These are phyloP conservation scores for Thermothelomyces thermophilus DNA, from an alignment of 2,329 filamentous ascomycete genomes.

Conservation along the genomic window DNA sequence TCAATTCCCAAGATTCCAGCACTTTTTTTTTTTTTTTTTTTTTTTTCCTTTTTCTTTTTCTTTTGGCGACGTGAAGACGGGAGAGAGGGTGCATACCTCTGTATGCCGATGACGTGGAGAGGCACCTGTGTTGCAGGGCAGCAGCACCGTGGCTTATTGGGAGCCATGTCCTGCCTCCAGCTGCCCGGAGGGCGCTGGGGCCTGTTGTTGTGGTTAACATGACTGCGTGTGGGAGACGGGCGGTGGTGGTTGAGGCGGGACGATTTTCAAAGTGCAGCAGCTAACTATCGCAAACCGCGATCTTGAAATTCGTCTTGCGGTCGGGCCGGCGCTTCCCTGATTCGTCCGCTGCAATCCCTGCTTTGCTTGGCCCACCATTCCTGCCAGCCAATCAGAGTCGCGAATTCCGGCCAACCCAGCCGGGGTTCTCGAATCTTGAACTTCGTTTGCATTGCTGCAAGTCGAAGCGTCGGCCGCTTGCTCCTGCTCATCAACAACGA, in stretches of 20 bases:
- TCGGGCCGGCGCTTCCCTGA: too few relatives aligned
- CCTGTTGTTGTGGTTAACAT: conserved; percentile 23
- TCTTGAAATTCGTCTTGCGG: not conserved
- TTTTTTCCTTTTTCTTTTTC: too few relatives aligned
- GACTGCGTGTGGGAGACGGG: not conserved
- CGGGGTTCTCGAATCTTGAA: too few relatives aligned
- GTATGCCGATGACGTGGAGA: conserved; percentile 23
- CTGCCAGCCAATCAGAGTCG: not conserved
- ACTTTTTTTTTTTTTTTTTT: too few relatives aligned
- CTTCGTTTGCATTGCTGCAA: too few relatives aligned
- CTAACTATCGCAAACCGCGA: not conserved
- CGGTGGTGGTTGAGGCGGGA: not conserved
- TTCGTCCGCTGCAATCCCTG: too few relatives aligned
- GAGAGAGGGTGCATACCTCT: conserved; percentile 16
- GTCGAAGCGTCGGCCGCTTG: too few relatives aligned
- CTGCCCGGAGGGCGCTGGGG: conserved; percentile 21
- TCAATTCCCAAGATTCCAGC: too few relatives aligned
- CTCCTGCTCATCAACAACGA: too few relatives aligned
- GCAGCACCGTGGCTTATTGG: conserved; percentile 13
- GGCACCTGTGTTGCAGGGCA: conserved; percentile 18
- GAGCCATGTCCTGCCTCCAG: conserved; percentile 18
- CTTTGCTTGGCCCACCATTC: too few relatives aligned
- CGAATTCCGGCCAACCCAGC: too few relatives aligned
- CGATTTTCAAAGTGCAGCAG: not conserved
- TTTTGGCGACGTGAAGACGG: too few relatives aligned